phyloP scores from a whole-genome alignment of 2,329 filamentous ascomycete genomes.

The Chalaropsis ovoidea region DNA sequence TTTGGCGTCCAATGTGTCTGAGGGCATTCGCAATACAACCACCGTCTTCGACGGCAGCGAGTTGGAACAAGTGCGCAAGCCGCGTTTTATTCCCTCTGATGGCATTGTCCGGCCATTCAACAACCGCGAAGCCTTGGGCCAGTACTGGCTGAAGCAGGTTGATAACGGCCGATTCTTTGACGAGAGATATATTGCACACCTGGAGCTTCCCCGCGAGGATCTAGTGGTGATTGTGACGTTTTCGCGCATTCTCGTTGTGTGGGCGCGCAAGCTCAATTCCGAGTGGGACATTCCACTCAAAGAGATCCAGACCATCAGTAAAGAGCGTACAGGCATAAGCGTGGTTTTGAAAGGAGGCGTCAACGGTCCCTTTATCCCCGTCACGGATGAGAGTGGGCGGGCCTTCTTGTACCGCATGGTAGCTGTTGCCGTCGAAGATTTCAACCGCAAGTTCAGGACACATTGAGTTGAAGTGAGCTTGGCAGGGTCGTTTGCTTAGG shows the following conservation, averaged over 20 bases:
- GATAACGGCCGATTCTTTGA: conserved; percentile 98
- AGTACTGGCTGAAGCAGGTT: conserved; percentile 97
- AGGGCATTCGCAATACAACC: conserved; percentile 96
- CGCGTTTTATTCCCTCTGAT: conserved; percentile 83
- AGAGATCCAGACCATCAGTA: conserved; percentile 92
- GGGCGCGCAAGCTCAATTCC: conserved; percentile 70
- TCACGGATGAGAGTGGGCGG: conserved; percentile 70
- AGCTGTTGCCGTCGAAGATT: conserved; percentile 56
- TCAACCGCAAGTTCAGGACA: conserved; percentile 49
- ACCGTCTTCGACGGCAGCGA: conserved; percentile 95
- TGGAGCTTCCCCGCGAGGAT: conserved; percentile 81
- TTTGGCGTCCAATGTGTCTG: conserved; percentile 90
- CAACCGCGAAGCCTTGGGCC: conserved; percentile 86
- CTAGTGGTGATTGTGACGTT: conserved; percentile 86
- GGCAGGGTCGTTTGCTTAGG: too few species aligned
- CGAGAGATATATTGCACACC: conserved; percentile 91
- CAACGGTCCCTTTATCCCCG: conserved; percentile 89
- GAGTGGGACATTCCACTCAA: conserved; percentile 97
- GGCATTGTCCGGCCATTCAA: conserved; percentile 91
- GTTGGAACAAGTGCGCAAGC: conserved; percentile 85
- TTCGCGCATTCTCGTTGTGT: conserved; percentile 77
- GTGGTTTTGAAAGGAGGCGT: conserved; percentile 79
- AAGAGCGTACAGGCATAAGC: conserved; percentile 89
- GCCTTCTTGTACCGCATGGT: conserved; percentile 56
- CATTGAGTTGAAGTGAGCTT: conserved; percentile 12